phyloP scores from a whole-genome alignment of 176 grass and related monocot species.

The Guadua angustifolia region DNA sequence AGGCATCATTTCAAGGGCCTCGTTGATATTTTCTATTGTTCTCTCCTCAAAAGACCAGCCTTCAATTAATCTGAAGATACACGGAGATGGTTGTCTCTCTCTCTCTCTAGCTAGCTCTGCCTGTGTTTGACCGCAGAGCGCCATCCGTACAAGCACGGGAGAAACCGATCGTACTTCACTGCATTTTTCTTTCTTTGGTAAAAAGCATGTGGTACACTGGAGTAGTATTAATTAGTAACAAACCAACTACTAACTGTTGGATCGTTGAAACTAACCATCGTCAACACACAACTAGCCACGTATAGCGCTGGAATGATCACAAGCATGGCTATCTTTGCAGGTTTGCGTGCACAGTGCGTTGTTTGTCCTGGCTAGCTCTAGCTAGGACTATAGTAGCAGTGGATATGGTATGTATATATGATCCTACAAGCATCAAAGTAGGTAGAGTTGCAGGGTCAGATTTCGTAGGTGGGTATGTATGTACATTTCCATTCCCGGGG shows the following conservation, averaged over 20 bases:
- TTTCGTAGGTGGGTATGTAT: background rate
- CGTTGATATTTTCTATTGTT: no score
- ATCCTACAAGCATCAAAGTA: background rate
- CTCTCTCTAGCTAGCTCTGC: background rate
- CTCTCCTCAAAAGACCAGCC: background rate
- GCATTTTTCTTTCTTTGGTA: background rate
- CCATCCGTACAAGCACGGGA: background rate
- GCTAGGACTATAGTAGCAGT: no score
- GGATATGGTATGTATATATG: no score
- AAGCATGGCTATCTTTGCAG: background rate
- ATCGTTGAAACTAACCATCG: background rate
- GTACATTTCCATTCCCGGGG: constrained; percentile 24
- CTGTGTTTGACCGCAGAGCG: constrained; percentile 32
- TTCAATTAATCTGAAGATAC: constrained; percentile 1
- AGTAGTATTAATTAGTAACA: background rate
- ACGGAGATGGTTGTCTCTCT: background rate
- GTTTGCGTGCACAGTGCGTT: background rate
- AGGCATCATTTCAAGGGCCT: background rate
- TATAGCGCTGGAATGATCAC: background rate
- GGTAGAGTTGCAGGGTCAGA: background rate
- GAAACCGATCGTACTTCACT: background rate
- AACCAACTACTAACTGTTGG: background rate
- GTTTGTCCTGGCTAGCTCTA: background rate
- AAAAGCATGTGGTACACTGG: background rate
- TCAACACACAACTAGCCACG: background rate